Conservation (phyloP, 1,284 basidiomycete species). For the Puccinia polysora region DNA sequence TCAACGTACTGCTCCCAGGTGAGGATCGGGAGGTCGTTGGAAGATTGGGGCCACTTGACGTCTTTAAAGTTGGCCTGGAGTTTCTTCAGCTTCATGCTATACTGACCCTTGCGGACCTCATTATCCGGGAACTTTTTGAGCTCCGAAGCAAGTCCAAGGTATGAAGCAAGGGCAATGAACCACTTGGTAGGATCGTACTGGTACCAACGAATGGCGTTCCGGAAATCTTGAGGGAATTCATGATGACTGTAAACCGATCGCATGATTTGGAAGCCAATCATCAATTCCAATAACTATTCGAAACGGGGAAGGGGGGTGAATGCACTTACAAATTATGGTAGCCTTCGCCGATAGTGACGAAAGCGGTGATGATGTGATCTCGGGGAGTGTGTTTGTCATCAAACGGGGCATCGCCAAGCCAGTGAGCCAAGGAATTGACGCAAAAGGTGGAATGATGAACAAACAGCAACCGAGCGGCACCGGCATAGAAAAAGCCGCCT, state of each 20-base stretch:
- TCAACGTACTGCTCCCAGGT: slow-evolving; percentile 76
- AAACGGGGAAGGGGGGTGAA: no score
- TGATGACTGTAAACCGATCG: slow-evolving; percentile 46
- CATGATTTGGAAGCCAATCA: not conserved
- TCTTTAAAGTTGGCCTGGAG: slow-evolving; percentile 67
- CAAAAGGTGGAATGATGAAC: slow-evolving; percentile 94
- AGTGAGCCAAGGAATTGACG: slow-evolving; percentile 90
- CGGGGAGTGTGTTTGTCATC: slow-evolving; percentile 92
- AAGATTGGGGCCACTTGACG: slow-evolving; percentile 69
- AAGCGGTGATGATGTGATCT: slow-evolving; percentile 78
- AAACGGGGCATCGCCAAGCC: slow-evolving; percentile 84
- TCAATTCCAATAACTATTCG: slow-evolving; percentile 5
- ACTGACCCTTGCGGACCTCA: slow-evolving; percentile 82
- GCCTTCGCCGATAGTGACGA: slow-evolving; percentile 83
- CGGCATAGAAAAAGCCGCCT: slow-evolving; percentile 83
- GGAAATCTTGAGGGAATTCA: slow-evolving; percentile 63
- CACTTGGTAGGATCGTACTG: slow-evolving; percentile 65
- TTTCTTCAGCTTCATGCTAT: slow-evolving; percentile 85
- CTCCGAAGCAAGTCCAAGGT: slow-evolving; percentile 73
- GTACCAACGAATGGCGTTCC: slow-evolving; percentile 87
- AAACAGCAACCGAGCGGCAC: slow-evolving; percentile 71
- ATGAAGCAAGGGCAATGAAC: slow-evolving; percentile 70
- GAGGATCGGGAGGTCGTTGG: slow-evolving; percentile 70
- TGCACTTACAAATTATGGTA: slow-evolving; percentile 77
- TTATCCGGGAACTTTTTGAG: slow-evolving; percentile 90